Conservation (phyloP, 352 stramenopile genomes). For the Pythium aristosporum region DNA sequence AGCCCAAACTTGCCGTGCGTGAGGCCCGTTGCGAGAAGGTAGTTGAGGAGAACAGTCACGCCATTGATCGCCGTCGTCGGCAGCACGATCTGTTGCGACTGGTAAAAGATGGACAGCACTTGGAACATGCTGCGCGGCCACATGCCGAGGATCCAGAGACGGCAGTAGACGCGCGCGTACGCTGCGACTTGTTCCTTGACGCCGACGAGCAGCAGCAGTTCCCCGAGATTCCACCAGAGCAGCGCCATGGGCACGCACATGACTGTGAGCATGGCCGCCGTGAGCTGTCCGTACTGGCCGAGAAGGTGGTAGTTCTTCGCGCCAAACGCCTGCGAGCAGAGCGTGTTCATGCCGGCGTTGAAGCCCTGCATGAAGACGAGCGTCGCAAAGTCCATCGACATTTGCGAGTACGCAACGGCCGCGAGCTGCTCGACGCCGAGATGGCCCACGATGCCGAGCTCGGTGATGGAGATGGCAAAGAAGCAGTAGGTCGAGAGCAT, state of each 20-base stretch:
- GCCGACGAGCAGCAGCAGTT: constrained; percentile 44
- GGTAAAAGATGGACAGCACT: constrained; percentile 74
- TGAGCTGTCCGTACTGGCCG: constrained; percentile 65
- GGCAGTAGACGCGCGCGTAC: constrained; percentile 58
- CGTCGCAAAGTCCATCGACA: constrained; percentile 75
- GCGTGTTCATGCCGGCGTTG: constrained; percentile 74
- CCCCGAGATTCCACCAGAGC: constrained; percentile 75
- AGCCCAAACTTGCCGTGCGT: constrained; percentile 65
- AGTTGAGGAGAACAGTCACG: constrained; percentile 53
- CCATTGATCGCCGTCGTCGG: constrained; percentile 65
- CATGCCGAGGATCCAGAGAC: constrained; percentile 66
- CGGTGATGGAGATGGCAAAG: constrained; percentile 77
- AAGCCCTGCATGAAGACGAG: constrained; percentile 83
- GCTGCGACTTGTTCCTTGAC: constrained; percentile 43
- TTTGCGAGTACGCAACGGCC: constrained; percentile 75
- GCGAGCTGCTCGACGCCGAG: constrained; percentile 76
- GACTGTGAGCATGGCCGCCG: constrained; percentile 55
- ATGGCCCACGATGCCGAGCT: constrained; percentile 81
- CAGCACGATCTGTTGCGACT: constrained; percentile 79
- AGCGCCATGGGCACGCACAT: constrained; percentile 65
- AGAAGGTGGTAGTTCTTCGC: constrained; percentile 78
- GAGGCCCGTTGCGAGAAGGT: constrained; percentile 55
- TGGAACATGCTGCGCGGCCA: constrained; percentile 84
- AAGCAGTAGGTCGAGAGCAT: constrained; percentile 74
- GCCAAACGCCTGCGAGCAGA: constrained; percentile 84